These are phyloP conservation scores for Oryza officinalis DNA, from an alignment of 176 grass and related monocot species.

Conservation along the genomic window DNA sequence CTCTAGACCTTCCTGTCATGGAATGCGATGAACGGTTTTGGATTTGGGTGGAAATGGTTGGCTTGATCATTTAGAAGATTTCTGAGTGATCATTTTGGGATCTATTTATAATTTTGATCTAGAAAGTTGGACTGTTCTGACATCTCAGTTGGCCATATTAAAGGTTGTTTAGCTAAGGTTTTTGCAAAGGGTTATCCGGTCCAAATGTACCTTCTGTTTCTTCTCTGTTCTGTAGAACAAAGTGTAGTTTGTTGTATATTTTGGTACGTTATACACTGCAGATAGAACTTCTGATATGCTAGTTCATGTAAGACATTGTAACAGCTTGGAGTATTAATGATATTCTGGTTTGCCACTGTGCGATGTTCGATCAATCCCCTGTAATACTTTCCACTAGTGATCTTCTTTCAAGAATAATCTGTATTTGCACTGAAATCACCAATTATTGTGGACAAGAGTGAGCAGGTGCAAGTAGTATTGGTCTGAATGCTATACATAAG, in stretches of 20 bases:
- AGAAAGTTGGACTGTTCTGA: background rate
- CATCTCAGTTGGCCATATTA: background rate
- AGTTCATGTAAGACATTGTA: background rate
- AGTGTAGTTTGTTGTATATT: background rate
- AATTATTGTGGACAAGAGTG: slow-evolving; percentile 27
- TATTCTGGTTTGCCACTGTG: background rate
- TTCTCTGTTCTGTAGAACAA: background rate
- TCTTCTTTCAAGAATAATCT: background rate
- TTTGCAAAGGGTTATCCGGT: slow-evolving; percentile 1
- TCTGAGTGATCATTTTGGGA: background rate
- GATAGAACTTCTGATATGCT: background rate
- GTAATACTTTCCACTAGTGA: background rate
- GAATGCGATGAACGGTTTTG: background rate
- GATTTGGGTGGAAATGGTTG: background rate
- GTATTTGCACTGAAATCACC: background rate
- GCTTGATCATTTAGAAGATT: background rate
- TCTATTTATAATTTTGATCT: background rate
- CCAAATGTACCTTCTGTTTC: background rate
- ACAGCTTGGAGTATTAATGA: background rate
- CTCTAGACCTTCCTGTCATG: background rate
- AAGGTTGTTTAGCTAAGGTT: background rate
- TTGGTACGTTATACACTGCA: background rate
- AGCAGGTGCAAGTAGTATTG: background rate
- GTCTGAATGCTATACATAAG: background rate
- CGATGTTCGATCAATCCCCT: background rate